phyloP scores from a whole-genome alignment of 2,329 filamentous ascomycete genomes.

The Fusarium duplospermum region DNA sequence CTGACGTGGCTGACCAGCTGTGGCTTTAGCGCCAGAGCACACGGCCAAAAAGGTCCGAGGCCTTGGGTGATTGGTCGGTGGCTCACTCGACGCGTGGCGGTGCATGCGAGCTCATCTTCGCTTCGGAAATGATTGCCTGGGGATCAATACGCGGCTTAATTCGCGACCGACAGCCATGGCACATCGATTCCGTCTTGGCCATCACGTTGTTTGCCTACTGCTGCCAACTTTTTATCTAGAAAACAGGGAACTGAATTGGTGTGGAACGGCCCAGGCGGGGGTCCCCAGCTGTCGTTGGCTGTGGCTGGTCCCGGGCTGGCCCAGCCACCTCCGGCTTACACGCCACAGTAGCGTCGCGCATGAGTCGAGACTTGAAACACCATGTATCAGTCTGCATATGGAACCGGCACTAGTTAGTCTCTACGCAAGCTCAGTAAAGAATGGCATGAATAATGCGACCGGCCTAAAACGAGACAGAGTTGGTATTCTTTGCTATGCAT shows the following conservation, averaged over 20 bases:
- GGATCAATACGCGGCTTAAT: slow-evolving; percentile 22
- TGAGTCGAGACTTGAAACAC: slow-evolving; percentile 34
- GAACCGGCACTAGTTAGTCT: background rate
- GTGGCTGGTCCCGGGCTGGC: slow-evolving; percentile 23
- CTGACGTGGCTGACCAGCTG: slow-evolving; percentile 34
- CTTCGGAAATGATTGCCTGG: slow-evolving; percentile 40
- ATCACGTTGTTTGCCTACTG: slow-evolving; percentile 34
- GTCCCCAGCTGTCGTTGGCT: slow-evolving; percentile 22
- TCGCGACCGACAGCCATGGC: background rate
- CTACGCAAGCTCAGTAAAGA: background rate
- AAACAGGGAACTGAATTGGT: slow-evolving; percentile 33
- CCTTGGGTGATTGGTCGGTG: slow-evolving; percentile 15
- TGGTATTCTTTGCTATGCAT: slow-evolving; percentile 1
- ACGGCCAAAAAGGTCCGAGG: slow-evolving; percentile 33
- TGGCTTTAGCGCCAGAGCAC: slow-evolving; percentile 32
- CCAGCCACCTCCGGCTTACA: slow-evolving; percentile 25
- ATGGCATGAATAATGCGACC: background rate
- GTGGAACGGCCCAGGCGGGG: slow-evolving; percentile 25
- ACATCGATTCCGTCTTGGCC: slow-evolving; percentile 1
- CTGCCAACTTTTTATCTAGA: slow-evolving; percentile 36
- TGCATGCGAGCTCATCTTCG: slow-evolving; percentile 25
- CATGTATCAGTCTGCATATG: background rate
- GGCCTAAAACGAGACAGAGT: slow-evolving; percentile 1
- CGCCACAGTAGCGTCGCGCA: slow-evolving; percentile 27
- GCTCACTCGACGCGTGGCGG: slow-evolving; percentile 25